phyloP scores from a whole-genome alignment of 2,329 filamentous ascomycete species.

The Neonectria neomacrospora region DNA sequence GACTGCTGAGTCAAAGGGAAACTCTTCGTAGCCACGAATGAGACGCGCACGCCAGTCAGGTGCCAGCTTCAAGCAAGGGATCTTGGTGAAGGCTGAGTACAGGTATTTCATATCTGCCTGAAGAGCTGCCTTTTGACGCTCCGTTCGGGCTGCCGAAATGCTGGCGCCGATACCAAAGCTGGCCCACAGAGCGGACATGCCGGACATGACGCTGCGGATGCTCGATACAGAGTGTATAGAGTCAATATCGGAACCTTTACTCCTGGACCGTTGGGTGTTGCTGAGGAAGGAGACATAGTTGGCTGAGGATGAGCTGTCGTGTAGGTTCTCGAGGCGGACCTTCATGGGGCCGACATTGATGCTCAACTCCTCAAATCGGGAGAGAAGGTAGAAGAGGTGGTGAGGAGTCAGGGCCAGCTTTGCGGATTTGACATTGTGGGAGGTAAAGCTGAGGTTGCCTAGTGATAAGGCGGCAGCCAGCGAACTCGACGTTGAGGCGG shows the following conservation, averaged over 20 bases:
- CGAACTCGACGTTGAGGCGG: conserved; percentile 75
- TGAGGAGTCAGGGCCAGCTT: conserved; percentile 95
- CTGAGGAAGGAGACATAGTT: conserved; percentile 97
- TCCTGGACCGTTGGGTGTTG: conserved; percentile 79
- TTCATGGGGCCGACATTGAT: conserved; percentile 97
- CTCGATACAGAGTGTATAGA: conserved; percentile 97
- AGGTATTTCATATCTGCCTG: conserved; percentile 93
- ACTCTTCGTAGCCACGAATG: conserved; percentile 95
- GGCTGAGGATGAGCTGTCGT: conserved; percentile 84
- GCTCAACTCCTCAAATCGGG: conserved; percentile 90
- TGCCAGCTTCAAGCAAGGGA: conserved; percentile 87
- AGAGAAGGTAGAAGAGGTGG: conserved; percentile 95
- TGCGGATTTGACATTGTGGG: conserved; percentile 85
- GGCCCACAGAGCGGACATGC: conserved; percentile 93
- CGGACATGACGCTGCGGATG: conserved; percentile 96
- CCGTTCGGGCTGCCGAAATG: conserved; percentile 82
- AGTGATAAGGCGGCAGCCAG: conserved; percentile 89
- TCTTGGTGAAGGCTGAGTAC: conserved; percentile 98
- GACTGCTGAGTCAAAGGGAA: conserved; percentile 96
- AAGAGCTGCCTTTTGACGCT: conserved; percentile 87
- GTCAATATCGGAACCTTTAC: conserved; percentile 82
- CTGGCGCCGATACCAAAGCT: conserved; percentile 85
- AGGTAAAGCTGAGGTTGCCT: conserved; percentile 85
- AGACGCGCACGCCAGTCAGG: conserved; percentile 93
- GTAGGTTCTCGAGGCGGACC: conserved; percentile 91